phyloP scores from a whole-genome alignment of 2,329 filamentous ascomycete genomes.

The Ascochyta viciae-villosae region DNA sequence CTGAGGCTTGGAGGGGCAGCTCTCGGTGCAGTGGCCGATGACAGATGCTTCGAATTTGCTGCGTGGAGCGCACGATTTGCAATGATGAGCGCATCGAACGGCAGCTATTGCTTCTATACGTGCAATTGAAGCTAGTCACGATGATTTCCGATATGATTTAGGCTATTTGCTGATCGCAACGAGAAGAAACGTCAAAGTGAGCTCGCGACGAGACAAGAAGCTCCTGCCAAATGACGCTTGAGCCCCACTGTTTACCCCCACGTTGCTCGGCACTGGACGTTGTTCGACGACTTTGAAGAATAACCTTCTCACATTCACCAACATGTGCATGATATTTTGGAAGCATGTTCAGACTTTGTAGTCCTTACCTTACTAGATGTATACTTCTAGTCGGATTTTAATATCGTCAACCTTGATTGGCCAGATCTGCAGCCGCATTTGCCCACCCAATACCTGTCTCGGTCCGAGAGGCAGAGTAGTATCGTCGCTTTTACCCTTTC shows the following conservation, averaged over 20 bases:
- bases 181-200: conserved; percentile 7
- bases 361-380: no score
- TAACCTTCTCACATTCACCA: background rate
- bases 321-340: background rate
- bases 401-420: background rate
- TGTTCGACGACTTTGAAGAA: background rate
- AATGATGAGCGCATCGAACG: conserved; percentile 9
- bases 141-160: background rate
- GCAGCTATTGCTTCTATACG: background rate
- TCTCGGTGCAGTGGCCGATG: conserved; percentile 31
- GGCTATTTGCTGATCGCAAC: conserved; percentile 15
- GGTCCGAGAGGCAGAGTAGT: background rate
- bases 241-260: conserved; percentile 9
- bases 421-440: background rate
- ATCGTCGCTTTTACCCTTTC: background rate
- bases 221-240: conserved; percentile 8
- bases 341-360: no score
- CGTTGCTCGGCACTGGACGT: background rate
- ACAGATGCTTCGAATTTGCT: conserved; percentile 38
- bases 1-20: conserved; percentile 24
- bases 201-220: conserved; percentile 9
- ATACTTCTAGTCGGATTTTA: background rate
- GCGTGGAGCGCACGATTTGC: conserved; percentile 11
- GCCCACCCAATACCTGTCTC: background rate
- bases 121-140: conserved; percentile 5